Base-by-base conservation (phyloP, 1,139 yeast genomes). In the Kodamaea anthophila region DNA sequence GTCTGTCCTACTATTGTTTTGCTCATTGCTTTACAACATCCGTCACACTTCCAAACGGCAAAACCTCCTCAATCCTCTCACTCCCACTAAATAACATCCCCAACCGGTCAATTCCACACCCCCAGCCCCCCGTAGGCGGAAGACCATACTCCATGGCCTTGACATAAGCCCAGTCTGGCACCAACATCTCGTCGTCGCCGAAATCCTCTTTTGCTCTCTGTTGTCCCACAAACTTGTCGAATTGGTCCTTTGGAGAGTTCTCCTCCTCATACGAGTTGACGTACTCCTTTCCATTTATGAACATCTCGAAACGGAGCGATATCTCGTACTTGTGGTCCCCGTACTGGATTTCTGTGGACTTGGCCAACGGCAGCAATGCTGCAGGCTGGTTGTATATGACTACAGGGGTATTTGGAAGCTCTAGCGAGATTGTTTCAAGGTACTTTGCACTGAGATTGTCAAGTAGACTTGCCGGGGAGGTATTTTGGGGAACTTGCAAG, bases 81-180 rank as follows among this genome's bases (percentile, higher is more conserved):
- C 70, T 58, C 0, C 73, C 78, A 5, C 81, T 69, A 29, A 88
- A 60, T 15, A 85, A 55, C 97, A 91, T 87, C 26, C 81, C 78
- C 21, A 91, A 57, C 31, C 99, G 56, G 49, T 93, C 99, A 14
- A 93, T 68, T 0, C 99, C 99, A 39, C 94, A 62, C 0, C 98
- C 99, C 86, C 96, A 85, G 0, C 99, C 99, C 1, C 96, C 97
- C 2, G 96, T 88, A 0, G 98, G 98, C 4, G 98, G 96, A 54
- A 93, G 69, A 1, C 96, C 97, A 69, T 81, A 84, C 47, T 86
- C 91, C 84, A 93, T 76, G 9, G 80, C 74, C 25, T 72, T 65
- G 3, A 86, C 73, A 48, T 77, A 91, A 26, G 67, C 65, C 49
- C 74, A 64, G 53, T 91, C 98, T 0, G 94, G 85, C 0, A 81